phyloP scores from a whole-genome alignment of 768 basidiomycete genomes.

The Leccinellum rugosiceps region DNA sequence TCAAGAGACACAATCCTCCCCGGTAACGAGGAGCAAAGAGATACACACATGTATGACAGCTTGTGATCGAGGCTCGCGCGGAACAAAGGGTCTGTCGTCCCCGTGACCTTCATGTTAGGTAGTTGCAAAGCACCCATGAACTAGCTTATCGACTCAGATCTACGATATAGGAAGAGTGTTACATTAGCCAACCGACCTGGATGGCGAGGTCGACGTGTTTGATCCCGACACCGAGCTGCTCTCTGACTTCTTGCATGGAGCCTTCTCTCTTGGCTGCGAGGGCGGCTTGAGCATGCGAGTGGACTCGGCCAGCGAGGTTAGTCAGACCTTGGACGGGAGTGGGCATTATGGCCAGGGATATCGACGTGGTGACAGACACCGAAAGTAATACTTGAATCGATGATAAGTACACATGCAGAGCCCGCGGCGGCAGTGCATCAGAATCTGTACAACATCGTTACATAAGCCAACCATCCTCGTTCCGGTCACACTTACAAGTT shows the following conservation, averaged over 20 bases:
- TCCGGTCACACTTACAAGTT: no score
- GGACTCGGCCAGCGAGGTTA: conserved; percentile 12
- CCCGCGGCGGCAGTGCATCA: neutral
- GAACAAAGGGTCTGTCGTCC: conserved; percentile 68
- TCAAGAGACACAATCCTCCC: neutral
- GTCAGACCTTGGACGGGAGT: conserved; percentile 9
- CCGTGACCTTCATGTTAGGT: conserved; percentile 68
- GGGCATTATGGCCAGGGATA: neutral
- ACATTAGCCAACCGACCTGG: conserved; percentile 36
- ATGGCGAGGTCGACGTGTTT: conserved; percentile 59
- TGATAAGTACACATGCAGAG: neutral
- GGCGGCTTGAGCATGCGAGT: neutral
- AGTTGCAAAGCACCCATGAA: conserved; percentile 71
- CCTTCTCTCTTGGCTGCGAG: conserved; percentile 23
- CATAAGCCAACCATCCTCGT: neutral
- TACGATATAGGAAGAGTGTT: no score
- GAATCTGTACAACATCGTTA: no score
- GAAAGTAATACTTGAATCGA: neutral
- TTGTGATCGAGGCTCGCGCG: conserved; percentile 61
- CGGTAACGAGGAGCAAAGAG: neutral
- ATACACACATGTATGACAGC: conserved; percentile 61
- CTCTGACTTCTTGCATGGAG: conserved; percentile 29
- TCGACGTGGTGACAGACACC: neutral
- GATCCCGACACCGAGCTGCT: conserved; percentile 34
- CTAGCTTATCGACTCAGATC: conserved; percentile 29